These are phyloP conservation scores for Cyclocybe cylindracea DNA, from an alignment of 768 basidiomycete genomes.

Conservation along the genomic window DNA sequence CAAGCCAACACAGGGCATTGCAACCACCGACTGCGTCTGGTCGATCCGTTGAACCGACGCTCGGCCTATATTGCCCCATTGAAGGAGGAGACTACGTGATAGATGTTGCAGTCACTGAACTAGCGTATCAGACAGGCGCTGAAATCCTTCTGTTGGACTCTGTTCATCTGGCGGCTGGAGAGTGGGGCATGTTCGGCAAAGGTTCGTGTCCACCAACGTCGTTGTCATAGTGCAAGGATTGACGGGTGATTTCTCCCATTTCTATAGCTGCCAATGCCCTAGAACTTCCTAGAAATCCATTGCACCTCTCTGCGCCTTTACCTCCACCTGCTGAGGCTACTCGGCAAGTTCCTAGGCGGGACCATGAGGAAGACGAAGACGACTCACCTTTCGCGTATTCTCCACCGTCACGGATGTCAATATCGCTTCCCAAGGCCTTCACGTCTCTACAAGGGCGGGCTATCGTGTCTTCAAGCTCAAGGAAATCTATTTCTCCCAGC, in stretches of 20 bases:
- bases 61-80: slow-evolving; percentile 87
- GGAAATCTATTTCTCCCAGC: slow-evolving; percentile 49
- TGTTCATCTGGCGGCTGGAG: slow-evolving; percentile 84
- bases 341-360: slow-evolving; percentile 23
- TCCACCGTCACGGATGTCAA: slow-evolving; percentile 39
- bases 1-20: slow-evolving; percentile 74
- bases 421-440: slow-evolving; percentile 41
- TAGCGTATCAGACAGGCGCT: slow-evolving; percentile 71
- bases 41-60: slow-evolving; percentile 70
- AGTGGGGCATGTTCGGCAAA: slow-evolving; percentile 83
- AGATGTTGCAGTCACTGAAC: slow-evolving; percentile 74
- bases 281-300: slow-evolving; percentile 71
- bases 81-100: slow-evolving; percentile 83
- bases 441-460: slow-evolving; percentile 36
- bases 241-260: not conserved
- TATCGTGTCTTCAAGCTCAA: slow-evolving; percentile 39
- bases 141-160: slow-evolving; percentile 87
- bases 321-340: slow-evolving; percentile 17
- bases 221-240: not conserved
- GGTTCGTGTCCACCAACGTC: slow-evolving; percentile 38
- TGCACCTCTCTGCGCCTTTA: slow-evolving; percentile 57
- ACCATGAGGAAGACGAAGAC: slow-evolving; percentile 49
- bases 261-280: slow-evolving; percentile 65
- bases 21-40: slow-evolving; percentile 40
- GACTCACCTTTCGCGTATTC: slow-evolving; percentile 26